Evolutionary conservation across 1,284 basidiomycete genomes (phyloP), one percentile per base, ranked within the genome.

Genomic region (Marasmius fiardii): DNA sequence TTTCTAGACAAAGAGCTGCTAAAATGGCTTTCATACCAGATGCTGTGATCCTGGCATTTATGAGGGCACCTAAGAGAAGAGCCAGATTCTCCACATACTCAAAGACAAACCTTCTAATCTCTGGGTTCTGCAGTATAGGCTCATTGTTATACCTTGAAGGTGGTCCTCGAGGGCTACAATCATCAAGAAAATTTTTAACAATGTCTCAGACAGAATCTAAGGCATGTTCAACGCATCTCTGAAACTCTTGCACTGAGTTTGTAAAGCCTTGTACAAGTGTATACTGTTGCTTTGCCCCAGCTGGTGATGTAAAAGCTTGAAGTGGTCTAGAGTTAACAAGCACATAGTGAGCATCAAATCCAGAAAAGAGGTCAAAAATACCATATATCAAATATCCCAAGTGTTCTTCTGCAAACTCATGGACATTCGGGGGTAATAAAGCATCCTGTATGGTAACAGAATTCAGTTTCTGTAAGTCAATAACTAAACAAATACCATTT

Each of bases 391-490:
- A 50, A 14, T 64, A 35, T 0, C 70, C 70, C 2, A 67, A 61
- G 39, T 68, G 72, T 0, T 52, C 47, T 58, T 73, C 69, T 1
- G 70, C 65, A 50, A 73, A 70, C 6, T 71, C 64, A 18, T 72
- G 65, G 6, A 67, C 53, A 4, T 63, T 53, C 0, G 69, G 70
- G 0, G 67, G 65, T 1, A 74, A 44, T 0, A 69, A 52, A 5
- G 41, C 26, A 52, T 74, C 68, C 8, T 63, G 61, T 4, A 74
- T 64, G 0, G 63, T 69, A 6, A 72, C 65, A 1, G 60, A 54
- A 51, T 75, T 75, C 0, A 75, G 61, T 0, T 64, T 59, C 50
- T 72, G 63, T 0, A 74, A 58, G 37, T 71, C 65, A 34, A 68
- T 64, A 0, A 75, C 69, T 0, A 74, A 18, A 1, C 67, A 60